phyloP scores from a whole-genome alignment of 1,139 yeast genomes.

The Casaregolazyma suthepensis region DNA sequence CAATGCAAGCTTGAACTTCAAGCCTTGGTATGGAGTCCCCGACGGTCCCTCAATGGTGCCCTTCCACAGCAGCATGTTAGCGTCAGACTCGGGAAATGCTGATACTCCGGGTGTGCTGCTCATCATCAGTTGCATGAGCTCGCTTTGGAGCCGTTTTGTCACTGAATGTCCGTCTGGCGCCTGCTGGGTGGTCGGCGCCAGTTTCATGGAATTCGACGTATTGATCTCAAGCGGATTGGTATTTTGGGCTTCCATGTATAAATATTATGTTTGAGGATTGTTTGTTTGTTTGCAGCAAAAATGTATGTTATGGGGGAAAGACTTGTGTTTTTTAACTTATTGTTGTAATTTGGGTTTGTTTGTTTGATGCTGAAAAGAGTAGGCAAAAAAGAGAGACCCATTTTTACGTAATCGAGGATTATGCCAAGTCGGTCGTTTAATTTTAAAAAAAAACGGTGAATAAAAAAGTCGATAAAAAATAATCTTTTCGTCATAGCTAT shows the following conservation, averaged over 20 bases:
- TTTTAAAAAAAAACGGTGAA: not conserved
- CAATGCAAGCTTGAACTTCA: slow-evolving; percentile 47
- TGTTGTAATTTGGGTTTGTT: slow-evolving; percentile 2
- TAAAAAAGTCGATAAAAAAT: too few relatives aligned
- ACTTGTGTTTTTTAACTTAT: not conserved
- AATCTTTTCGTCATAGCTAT: not conserved
- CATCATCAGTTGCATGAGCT: slow-evolving; percentile 48
- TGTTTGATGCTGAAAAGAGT: slow-evolving; percentile 5
- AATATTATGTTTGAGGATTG: not conserved
- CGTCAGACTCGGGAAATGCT: slow-evolving; percentile 48
- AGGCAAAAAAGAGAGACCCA: not conserved
- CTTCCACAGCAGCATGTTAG: slow-evolving; percentile 52
- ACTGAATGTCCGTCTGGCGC: slow-evolving; percentile 39
- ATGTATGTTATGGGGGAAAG: not conserved
- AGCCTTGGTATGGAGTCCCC: slow-evolving; percentile 54
- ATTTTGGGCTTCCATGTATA: slow-evolving; percentile 23
- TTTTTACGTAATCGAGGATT: not conserved
- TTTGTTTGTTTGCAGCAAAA: not conserved
- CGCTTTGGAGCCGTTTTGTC: slow-evolving; percentile 44
- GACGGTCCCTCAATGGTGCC: slow-evolving; percentile 60
- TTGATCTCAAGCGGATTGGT: slow-evolving; percentile 17
- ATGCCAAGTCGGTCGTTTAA: too few relatives aligned
- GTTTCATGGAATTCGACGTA: slow-evolving; percentile 12
- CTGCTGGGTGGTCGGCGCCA: slow-evolving; percentile 11
- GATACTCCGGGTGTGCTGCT: slow-evolving; percentile 44